Evolutionary conservation across 768 basidiomycete species (phyloP), one percentile per base, ranked within the genome.

Genomic region (Pleurotus pulmonarius): DNA sequence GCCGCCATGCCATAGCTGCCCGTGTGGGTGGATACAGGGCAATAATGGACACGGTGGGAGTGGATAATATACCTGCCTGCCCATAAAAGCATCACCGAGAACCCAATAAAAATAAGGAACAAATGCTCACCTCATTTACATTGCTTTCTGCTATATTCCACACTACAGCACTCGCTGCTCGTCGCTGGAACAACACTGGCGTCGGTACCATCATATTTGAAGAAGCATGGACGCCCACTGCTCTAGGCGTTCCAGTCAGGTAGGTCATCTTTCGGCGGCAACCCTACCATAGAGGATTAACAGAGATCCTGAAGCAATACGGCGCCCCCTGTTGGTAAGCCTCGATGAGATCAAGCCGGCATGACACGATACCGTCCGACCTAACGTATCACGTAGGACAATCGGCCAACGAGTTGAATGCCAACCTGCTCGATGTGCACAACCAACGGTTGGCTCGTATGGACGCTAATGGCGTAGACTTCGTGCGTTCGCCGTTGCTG

Each of bases 181-280:
- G 67, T 20, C 58, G 61, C 40, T 73, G 69, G 69, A 65, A 63
- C 22, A 62, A 73, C 54, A 70, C 63, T 3, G 73, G 74, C 1
- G 68, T 59, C 4, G 75, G 75, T 5, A 65, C 69, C 11, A 75
- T 77, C 26, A 67, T 65, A 39, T 64, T 77, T 16, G 74, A 75
- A 57, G 74, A 77, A 60, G 75, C 75, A 0, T 76, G 71, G 70
- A 71, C 70, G 0, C 69, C 67, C 3, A 68, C 73, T 11, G 69
- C 70, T 12, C 68, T 75, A 5, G 39, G 70, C 5, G 47, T 55
- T 46, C 61, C 64, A 39, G 53, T 65, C 46, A 64, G 61, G 72
- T 70, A 41, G 13, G 53, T 72, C 55, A 47, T 63, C 49, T 48
- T 4, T 18, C 22, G 2, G 18, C 5, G 22, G 6, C 18, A n/a